phyloP scores from a whole-genome alignment of 805 yeast genomes.

The Helenozyma rhizophorensis region DNA sequence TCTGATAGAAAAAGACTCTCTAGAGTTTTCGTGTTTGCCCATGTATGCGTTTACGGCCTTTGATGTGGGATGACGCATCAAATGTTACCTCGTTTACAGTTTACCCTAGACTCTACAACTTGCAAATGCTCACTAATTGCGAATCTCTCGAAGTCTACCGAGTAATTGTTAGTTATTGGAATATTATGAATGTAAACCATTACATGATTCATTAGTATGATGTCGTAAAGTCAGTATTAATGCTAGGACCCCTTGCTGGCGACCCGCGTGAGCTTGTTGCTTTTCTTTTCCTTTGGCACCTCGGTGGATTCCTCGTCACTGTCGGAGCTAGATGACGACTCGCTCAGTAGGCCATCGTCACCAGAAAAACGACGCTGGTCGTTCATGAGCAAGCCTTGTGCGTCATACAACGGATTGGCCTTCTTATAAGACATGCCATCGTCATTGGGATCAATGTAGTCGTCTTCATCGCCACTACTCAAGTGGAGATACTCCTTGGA shows the following conservation, averaged over 20 bases:
- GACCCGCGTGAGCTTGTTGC: conserved; percentile 33
- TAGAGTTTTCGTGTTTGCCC: no score
- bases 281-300: conserved; percentile 18
- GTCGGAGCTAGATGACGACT: conserved; percentile 27
- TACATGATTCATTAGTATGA: conserved; percentile 3
- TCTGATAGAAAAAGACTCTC: no score
- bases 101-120: no score
- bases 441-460: conserved; percentile 75
- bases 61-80: no score
- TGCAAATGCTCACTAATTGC: no score
- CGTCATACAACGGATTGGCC: conserved; percentile 57
- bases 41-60: no score
- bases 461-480: conserved; percentile 51
- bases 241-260: conserved; percentile 32
- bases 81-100: no score
- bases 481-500: conserved; percentile 7
- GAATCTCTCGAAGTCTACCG: no score
- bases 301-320: conserved; percentile 27
- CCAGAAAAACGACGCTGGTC: conserved; percentile 6
- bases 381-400: conserved; percentile 20
- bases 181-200: no score
- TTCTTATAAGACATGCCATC: conserved; percentile 74
- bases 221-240: not conserved
- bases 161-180: no score
- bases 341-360: conserved; percentile 16